Percentiles rank a stretch among this genome's conserved stretches.
phyloP scores from a whole-genome alignment of 2,329 filamentous ascomycete species.

The Talaromyces piceae region DNA sequence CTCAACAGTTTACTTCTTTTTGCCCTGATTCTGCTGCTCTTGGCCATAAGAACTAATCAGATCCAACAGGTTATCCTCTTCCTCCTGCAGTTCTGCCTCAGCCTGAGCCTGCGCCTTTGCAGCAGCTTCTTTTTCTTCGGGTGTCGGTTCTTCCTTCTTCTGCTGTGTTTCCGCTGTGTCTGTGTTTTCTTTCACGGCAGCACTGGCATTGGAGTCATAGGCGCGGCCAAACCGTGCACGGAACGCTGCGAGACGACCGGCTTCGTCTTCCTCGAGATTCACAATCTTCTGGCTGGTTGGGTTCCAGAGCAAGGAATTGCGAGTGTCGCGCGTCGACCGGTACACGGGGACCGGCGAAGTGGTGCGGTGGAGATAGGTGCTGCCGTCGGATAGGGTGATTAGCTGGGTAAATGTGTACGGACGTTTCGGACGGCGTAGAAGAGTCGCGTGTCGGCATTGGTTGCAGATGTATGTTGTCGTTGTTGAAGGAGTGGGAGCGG shows the following conservation, averaged over 20 bases:
- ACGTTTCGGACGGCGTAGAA: conserved; percentile 78
- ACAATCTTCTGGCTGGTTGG: conserved; percentile 70
- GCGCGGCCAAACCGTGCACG: conserved; percentile 72
- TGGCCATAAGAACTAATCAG: conserved; percentile 47
- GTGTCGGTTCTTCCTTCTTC: conserved; percentile 15
- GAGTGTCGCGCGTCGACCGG: conserved; percentile 67
- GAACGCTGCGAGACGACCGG: conserved; percentile 80
- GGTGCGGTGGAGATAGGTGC: conserved; percentile 55
- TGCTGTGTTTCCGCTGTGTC: neutral
- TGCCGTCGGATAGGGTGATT: conserved; percentile 84
- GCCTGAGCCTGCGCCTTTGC: conserved; percentile 33
- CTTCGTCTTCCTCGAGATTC: conserved; percentile 92
- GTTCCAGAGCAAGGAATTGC: conserved; percentile 89
- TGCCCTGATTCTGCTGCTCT: conserved; percentile 28
- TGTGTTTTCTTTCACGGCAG: conserved; percentile 19
- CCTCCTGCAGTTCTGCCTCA: conserved; percentile 40
- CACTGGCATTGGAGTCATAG: conserved; percentile 58
- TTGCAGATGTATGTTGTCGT: conserved; percentile 40
- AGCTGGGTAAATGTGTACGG: conserved; percentile 98
- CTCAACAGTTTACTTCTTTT: conserved; percentile 20
- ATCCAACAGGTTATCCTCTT: conserved; percentile 51
- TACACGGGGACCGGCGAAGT: conserved; percentile 50
- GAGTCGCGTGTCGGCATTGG: conserved; percentile 73
- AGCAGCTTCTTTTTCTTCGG: conserved; percentile 35
- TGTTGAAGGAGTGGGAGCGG: conserved; percentile 18